Conservation (phyloP, 768 basidiomycete genomes). For the Rhizopogon sp. region DNA sequence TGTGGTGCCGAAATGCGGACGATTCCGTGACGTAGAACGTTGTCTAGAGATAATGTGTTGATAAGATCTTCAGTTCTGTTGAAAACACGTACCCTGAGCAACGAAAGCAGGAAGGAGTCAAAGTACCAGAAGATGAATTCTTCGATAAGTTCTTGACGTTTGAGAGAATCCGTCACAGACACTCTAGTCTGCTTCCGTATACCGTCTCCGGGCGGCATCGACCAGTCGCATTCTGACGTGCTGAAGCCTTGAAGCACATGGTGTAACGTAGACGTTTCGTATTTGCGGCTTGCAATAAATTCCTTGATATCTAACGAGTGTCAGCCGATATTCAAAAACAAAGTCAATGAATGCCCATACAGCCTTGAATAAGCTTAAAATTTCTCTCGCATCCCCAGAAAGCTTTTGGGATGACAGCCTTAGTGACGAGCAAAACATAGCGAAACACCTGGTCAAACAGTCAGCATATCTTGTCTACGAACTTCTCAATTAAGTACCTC, state of each 20-base stretch:
- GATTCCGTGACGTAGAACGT: conserved; percentile 95
- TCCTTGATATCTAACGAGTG: conserved; percentile 54
- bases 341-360: conserved; percentile 33
- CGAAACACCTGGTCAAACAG: conserved; percentile 52
- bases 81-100: conserved; percentile 59
- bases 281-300: conserved; percentile 75
- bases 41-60: conserved; percentile 44
- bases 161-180: conserved; percentile 62
- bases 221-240: conserved; percentile 76
- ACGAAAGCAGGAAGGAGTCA: conserved; percentile 73
- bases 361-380: conserved; percentile 46
- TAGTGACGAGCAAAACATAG: conserved; percentile 59
- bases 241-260: conserved; percentile 70
- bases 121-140: conserved; percentile 96
- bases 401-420: conserved; percentile 62
- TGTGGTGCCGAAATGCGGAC: conserved; percentile 72
- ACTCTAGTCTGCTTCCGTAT: conserved; percentile 41
- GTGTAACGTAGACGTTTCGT: conserved; percentile 78
- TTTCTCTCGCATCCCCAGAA: conserved; percentile 80
- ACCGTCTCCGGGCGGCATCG: conserved; percentile 41
- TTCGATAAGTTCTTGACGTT: conserved; percentile 75
- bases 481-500: conserved; percentile 41
- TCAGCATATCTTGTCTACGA: neutral
- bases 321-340: neutral
- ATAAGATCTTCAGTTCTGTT: neutral